phyloP scores from a whole-genome alignment of 306 rosid species.

The Gastrolobium bilobum region DNA sequence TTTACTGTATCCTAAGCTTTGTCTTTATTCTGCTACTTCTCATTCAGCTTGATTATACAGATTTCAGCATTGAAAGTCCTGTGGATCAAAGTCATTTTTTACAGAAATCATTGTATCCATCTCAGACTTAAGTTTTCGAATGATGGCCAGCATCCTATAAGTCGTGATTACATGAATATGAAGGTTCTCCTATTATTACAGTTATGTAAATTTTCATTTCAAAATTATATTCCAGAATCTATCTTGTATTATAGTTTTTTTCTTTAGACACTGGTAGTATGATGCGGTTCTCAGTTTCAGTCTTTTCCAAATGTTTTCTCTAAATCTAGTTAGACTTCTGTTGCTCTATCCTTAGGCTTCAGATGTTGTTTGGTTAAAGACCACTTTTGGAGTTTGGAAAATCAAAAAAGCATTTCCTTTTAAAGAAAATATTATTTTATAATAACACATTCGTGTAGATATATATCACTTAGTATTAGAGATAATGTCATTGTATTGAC shows the following conservation, averaged over 20 bases:
- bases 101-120: slow-evolving; percentile 67
- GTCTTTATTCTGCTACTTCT: slow-evolving; percentile 41
- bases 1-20: slow-evolving; percentile 23
- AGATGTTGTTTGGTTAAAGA: background rate
- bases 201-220: slow-evolving; percentile 12
- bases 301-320: slow-evolving; percentile 1
- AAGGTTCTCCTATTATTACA: slow-evolving; percentile 57
- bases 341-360: background rate
- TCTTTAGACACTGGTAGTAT: background rate
- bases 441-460: too few relatives aligned
- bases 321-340: slow-evolving; percentile 24
- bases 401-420: slow-evolving; percentile 11
- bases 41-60: slow-evolving; percentile 60
- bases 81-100: slow-evolving; percentile 62
- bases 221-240: background rate
- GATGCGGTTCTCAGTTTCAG: background rate
- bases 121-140: slow-evolving; percentile 68
- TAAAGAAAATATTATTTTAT: slow-evolving; percentile 16
- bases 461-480: too few relatives aligned
- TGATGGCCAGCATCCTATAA: slow-evolving; percentile 68
- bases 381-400: slow-evolving; percentile 4
- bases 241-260: background rate
- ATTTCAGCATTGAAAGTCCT: slow-evolving; percentile 60
- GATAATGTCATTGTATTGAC: too few relatives aligned
- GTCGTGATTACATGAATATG: slow-evolving; percentile 80